Base-by-base conservation (phyloP, 257 asterid species). In the Gentiana straminea region DNA sequence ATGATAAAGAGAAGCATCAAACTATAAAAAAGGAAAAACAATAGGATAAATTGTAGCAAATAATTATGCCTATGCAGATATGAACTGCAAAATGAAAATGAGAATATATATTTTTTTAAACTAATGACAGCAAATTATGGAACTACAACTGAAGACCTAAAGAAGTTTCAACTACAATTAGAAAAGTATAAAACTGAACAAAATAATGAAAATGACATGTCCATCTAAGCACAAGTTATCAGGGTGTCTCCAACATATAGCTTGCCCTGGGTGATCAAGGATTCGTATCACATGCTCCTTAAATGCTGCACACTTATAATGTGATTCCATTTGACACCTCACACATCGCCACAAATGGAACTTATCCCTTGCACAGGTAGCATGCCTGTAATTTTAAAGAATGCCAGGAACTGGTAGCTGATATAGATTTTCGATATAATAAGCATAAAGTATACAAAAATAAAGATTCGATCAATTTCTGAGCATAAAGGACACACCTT, bases 221-320 rank as follows among this genome's bases (percentile, higher is more conserved):
- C 60, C 70, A 72, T 81, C 82, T 64, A 64, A 59, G 62, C 45
- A 84, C 80, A 82, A 80, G 68, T 90, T 89, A 49, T 74, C 45
- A 24, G 74, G 65, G 78, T 90, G 98, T 73, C 70, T 82, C 98
- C 98, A 90, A 70, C 98, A 90, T 68, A 90, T 75, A 51, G 71
- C 85, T 76, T 78, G 83, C 47, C 90, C 86, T 43, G 91, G 86
- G 51, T 74, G 79, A 73, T 74, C 74, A 68, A 69, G 79, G 48
- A 80, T 53, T 63, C 62, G 69, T 51, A 86, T 41, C 66, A 84
- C 93, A 54, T 82, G 67, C 73, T 86, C 92, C 2, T 84, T 84
- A 69, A 86, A 90, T 67, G 98, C 84, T 33, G 79, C 84, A 66
- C 98, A 90, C 68, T 75, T 81, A 41, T 71, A 77, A 71, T 90